phyloP scores from a whole-genome alignment of 192 early-diverging fungal genomes.

The Podila epicladia region DNA sequence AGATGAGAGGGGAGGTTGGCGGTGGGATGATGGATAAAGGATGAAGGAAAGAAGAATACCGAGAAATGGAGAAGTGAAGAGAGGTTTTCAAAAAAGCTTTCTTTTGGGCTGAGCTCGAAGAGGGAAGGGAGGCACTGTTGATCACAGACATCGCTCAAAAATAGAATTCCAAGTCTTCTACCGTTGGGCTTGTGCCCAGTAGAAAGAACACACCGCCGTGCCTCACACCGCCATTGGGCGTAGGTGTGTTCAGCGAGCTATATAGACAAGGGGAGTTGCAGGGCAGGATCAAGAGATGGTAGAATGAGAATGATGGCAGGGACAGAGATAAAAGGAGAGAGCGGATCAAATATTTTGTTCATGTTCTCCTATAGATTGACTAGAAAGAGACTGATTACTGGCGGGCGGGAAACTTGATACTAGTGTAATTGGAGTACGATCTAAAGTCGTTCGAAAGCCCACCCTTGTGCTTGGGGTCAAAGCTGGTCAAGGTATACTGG shows the following conservation, averaged over 20 bases:
- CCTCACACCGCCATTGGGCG: too few relatives aligned
- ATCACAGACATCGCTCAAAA: not conserved
- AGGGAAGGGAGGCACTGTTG: not conserved
- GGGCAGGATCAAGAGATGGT: too few relatives aligned
- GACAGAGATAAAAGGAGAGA: too few relatives aligned
- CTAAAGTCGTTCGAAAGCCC: constrained; percentile 84
- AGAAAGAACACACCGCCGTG: too few relatives aligned
- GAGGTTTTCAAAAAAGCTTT: not conserved
- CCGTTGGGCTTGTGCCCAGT: too few relatives aligned
- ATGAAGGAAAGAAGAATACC: not conserved
- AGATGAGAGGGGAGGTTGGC: not conserved
- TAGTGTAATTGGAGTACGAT: constrained; percentile 71
- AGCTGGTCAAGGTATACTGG: constrained; percentile 58
- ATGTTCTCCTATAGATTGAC: too few relatives aligned
- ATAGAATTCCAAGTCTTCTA: not conserved
- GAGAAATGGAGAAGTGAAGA: not conserved
- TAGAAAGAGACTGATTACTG: not conserved
- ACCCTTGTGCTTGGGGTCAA: constrained; percentile 70
- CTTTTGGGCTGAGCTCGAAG: constrained; percentile 1
- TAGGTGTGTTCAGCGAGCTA: too few relatives aligned
- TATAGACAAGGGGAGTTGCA: too few relatives aligned
- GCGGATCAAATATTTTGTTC: too few relatives aligned
- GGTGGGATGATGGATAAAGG: not conserved
- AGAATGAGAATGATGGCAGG: too few relatives aligned
- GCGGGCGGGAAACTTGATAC: not conserved